Percentiles rank a stretch among this genome's conserved stretches.
Conservation (phyloP, 345 rosid species). For the Euclidium syriacum region DNA sequence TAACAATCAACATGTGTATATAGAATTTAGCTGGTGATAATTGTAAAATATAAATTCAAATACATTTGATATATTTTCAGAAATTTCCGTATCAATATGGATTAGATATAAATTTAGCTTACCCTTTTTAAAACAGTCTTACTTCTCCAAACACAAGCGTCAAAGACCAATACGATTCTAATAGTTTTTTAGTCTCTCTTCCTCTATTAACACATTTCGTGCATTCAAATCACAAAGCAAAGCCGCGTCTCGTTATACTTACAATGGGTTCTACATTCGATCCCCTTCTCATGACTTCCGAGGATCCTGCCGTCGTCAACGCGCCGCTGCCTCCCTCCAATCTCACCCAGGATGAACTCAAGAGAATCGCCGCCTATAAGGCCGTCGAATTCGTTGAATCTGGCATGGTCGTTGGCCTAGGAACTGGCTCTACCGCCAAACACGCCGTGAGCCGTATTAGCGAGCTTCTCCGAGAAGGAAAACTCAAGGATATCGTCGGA, state of each 20-base stretch:
- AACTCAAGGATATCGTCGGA: conserved; percentile 60
- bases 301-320: conserved; percentile 21
- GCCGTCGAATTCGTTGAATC: conserved; percentile 92
- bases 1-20: not conserved
- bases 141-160: conserved; percentile 11
- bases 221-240: conserved; percentile 9
- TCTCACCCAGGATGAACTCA: conserved; percentile 75
- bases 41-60: not conserved
- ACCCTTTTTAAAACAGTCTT: not conserved
- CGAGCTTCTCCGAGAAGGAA: conserved; percentile 68
- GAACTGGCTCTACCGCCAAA: conserved; percentile 93
- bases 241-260: not conserved
- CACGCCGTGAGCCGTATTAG: conserved; percentile 87
- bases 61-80: not conserved
- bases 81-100: not conserved
- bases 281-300: conserved; percentile 22
- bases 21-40: not conserved
- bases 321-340: conserved; percentile 23
- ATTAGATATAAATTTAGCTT: not conserved
- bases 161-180: conserved; percentile 28
- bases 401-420: conserved; percentile 95
- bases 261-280: conserved; percentile 18
- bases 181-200: not conserved
- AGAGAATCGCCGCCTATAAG: conserved; percentile 70
- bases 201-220: not conserved